Evolutionary conservation across 306 rosid species (phyloP), one percentile per base, ranked within the genome.

Genomic region (Amphicarpaea edgeworthii): DNA sequence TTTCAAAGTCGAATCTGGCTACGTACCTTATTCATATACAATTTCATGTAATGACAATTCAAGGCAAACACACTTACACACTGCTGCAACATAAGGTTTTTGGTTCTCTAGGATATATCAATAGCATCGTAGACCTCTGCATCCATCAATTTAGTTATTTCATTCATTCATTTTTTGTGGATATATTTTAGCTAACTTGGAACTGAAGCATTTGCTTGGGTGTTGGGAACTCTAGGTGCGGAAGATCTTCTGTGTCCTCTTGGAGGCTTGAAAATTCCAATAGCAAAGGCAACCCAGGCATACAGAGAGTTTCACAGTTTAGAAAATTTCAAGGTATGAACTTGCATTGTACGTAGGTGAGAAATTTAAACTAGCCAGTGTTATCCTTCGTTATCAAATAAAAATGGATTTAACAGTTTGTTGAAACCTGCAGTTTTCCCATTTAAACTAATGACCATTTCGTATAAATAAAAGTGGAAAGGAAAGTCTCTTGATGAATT

Each of bases 161-260:
- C 51, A 12, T 20, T 72, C 54, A 61, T 65, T 72, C 12, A 70
- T 24, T 7, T 63, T 63, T 55, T 42, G 73, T 28, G 47, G 12
- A 3, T 26, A 69, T 50, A 12, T 60, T 69, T 32, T 42, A 75
- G 58, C 78, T 83, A 45, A 68, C 57, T 21, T 71, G 50, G 60
- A 55, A 68, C 43, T 71, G 71, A 68, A 72, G 28, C 49, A 26
- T 51, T 40, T 42, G 14, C 15, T 59, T 79, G 81, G 64, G 54
- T 57, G 20, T 69, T 73, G 26, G 59, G 54, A 71, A 85, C 73
- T 80, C 72, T 59, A 95, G 99, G 97, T 53, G 93, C 88, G 2
- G 92, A 87, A 82, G 97, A 95, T 83, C 96, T 90, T 75, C 88
- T 87, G 61, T 90, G 96, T 64, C 96, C 93, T 4, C 50, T 81